Evolutionary conservation across 192 early-diverging fungal genomes (phyloP).

Genomic region (Oehlia diaphana): DNA sequence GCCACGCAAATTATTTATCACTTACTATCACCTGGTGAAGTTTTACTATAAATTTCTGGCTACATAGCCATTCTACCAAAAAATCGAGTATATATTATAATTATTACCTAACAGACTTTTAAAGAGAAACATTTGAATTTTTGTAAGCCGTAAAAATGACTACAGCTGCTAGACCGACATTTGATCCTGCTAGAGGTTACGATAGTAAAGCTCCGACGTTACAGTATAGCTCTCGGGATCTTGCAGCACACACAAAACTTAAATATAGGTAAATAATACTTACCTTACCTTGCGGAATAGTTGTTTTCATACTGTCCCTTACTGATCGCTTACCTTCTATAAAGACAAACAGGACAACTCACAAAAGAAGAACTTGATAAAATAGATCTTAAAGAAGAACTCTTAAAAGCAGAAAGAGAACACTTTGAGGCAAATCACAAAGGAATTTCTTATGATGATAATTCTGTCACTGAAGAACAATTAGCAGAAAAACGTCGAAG

Average conservation of each 20-base stretch:
- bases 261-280: constrained; percentile 60
- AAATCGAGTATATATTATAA: no score
- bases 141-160: constrained; percentile 31
- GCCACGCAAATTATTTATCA: no score
- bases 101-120: no score
- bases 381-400: constrained; percentile 64
- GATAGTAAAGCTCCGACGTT: constrained; percentile 61
- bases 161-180: constrained; percentile 64
- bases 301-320: neutral
- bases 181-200: constrained; percentile 74
- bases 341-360: constrained; percentile 68
- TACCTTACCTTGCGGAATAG: neutral
- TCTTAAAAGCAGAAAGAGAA: constrained; percentile 64
- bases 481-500: constrained; percentile 37
- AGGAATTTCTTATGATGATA: neutral
- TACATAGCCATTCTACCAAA: no score
- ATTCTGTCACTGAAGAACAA: constrained; percentile 9
- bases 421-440: constrained; percentile 48
- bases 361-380: constrained; percentile 55
- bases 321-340: neutral
- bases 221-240: constrained; percentile 65
- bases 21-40: no score
- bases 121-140: no score
- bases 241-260: constrained; percentile 75
- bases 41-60: no score